Conservation (phyloP, 2,329 filamentous ascomycete genomes). For the Sporothrix inflata region DNA sequence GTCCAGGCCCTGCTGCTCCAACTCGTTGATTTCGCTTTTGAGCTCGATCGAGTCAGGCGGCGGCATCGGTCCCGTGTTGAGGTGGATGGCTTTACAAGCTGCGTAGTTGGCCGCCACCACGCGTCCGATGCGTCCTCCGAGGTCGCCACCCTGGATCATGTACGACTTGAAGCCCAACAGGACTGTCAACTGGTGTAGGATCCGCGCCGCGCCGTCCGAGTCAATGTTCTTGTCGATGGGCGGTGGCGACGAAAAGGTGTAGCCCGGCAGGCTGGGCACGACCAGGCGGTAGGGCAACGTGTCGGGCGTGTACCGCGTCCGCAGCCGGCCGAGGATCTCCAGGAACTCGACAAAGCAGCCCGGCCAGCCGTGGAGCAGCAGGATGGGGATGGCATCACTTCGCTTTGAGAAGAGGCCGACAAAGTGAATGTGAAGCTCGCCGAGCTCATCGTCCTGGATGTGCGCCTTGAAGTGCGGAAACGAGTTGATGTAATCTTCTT, state of each 20-base stretch:
- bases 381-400: neutral
- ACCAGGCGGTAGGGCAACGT: neutral
- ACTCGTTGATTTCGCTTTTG: neutral
- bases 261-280: slow-evolving; percentile 8
- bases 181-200: neutral
- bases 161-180: neutral
- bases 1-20: neutral
- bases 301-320: neutral
- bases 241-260: neutral
- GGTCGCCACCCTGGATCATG: slow-evolving; percentile 10
- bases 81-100: neutral
- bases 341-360: slow-evolving; percentile 9
- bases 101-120: neutral
- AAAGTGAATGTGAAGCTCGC: neutral
- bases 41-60: neutral
- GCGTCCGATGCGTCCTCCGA: neutral
- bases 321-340: neutral
- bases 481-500: neutral
- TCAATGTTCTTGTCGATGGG: neutral
- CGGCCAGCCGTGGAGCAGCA: neutral
- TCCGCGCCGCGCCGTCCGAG: neutral
- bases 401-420: neutral
- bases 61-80: neutral
- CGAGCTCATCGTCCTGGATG: neutral
- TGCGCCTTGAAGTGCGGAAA: slow-evolving; percentile 5